A percentile compares a stretch with the other conserved stretches of the same genome.
Evolutionary conservation across 2,329 filamentous ascomycete species (phyloP).

Genomic region (Apiospora phragmitis): DNA sequence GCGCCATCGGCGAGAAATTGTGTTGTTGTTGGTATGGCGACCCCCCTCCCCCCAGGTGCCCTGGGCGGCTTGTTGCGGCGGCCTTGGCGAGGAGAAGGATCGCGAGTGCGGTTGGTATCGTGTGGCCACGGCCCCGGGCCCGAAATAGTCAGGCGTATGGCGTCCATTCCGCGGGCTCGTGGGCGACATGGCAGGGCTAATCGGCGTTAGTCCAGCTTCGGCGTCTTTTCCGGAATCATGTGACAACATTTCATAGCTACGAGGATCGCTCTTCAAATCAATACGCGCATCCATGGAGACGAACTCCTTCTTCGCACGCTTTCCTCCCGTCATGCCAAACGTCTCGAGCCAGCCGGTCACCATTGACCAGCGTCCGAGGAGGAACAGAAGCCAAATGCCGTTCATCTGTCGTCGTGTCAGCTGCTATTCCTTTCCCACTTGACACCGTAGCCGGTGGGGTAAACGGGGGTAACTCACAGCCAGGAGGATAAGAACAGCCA

Average conservation of each 20-base stretch:
- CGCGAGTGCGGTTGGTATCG: constrained; percentile 54
- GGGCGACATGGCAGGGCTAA: constrained; percentile 40
- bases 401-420: constrained; percentile 57
- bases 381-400: constrained; percentile 80
- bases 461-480: constrained; percentile 60
- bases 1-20: constrained; percentile 22
- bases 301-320: constrained; percentile 71
- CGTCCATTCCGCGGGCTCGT: constrained; percentile 37
- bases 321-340: constrained; percentile 46
- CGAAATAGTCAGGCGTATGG: constrained; percentile 57
- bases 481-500: constrained; percentile 80
- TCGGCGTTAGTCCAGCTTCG: constrained; percentile 53
- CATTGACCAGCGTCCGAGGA: constrained; percentile 85
- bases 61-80: constrained; percentile 37
- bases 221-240: constrained; percentile 51
- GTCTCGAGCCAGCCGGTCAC: constrained; percentile 78
- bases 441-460: neutral
- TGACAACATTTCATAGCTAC: constrained; percentile 81
- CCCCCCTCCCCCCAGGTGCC: constrained; percentile 35
- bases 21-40: constrained; percentile 10
- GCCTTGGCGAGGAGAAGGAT: constrained; percentile 58
- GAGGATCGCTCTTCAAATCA: constrained; percentile 52
- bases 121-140: constrained; percentile 48
- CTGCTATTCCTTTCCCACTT: constrained; percentile 26
- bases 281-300: constrained; percentile 79